phyloP scores from a whole-genome alignment of 176 grass and related monocot species.

The Puccinellia tenuiflora region DNA sequence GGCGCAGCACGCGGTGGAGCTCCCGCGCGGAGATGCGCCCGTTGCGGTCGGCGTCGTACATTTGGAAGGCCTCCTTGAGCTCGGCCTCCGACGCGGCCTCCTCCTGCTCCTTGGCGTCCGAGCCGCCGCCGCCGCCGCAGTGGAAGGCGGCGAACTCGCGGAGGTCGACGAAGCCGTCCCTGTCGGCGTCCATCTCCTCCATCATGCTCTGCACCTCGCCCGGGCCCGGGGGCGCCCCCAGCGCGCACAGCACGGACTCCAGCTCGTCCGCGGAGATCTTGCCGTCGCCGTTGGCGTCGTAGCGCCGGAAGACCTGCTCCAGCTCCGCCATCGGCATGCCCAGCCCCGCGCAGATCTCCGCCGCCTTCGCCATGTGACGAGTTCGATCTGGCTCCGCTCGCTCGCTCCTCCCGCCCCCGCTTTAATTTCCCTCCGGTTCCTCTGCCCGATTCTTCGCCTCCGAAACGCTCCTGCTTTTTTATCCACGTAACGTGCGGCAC shows the following conservation, averaged over 20 bases:
- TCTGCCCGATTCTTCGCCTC: not conserved
- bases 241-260: constrained; percentile 43
- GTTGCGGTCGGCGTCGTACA: too few species aligned
- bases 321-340: constrained; percentile 36
- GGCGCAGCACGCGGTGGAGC: constrained; percentile 47
- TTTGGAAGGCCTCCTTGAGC: too few species aligned
- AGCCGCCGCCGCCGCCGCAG: not conserved
- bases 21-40: constrained; percentile 49
- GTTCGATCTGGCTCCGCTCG: not conserved
- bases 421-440: not conserved
- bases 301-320: constrained; percentile 51
- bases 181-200: constrained; percentile 65
- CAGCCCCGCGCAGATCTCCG: not conserved
- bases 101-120: too few species aligned
- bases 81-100: too few species aligned
- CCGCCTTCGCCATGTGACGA: too few species aligned
- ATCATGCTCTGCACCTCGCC: constrained; percentile 55
- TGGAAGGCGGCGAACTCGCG: constrained; percentile 55
- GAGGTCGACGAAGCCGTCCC: constrained; percentile 66
- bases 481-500: constrained; percentile 11
- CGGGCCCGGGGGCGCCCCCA: constrained; percentile 24
- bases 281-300: constrained; percentile 72
- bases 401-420: not conserved
- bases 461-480: not conserved
- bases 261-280: constrained; percentile 72